A percentile compares a stretch with the other conserved stretches of the same genome.
phyloP scores from a whole-genome alignment of 257 asterid species.

The Nicotiana benthamiana region DNA sequence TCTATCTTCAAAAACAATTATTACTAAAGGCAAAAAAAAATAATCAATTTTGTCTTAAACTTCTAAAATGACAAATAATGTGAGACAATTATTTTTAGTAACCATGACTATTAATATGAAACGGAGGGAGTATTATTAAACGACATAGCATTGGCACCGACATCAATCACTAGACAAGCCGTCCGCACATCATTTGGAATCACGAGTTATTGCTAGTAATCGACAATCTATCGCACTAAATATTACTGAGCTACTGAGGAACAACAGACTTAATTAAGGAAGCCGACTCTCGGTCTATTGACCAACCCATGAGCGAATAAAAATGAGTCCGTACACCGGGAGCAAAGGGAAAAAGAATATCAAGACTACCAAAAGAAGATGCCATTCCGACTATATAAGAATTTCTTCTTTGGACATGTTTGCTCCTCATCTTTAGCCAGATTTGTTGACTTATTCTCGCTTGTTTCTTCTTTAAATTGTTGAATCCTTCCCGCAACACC shows the following conservation, averaged over 20 bases:
- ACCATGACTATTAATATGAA: too few relatives aligned
- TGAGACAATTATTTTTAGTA: too few relatives aligned
- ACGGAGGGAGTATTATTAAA: too few relatives aligned
- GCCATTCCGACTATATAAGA: neutral
- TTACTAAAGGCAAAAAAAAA: too few relatives aligned
- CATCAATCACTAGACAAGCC: too few relatives aligned
- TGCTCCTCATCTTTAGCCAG: neutral
- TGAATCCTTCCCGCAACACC: conserved; percentile 15
- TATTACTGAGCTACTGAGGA: neutral
- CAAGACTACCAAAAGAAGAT: neutral
- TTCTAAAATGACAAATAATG: too few relatives aligned
- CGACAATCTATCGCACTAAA: neutral
- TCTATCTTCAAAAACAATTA: too few relatives aligned
- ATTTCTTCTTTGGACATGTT: neutral
- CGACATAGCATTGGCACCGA: too few relatives aligned
- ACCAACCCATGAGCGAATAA: too few relatives aligned
- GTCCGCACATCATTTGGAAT: neutral
- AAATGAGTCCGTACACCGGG: too few relatives aligned
- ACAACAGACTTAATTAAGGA: too few relatives aligned
- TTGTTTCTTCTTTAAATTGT: neutral
- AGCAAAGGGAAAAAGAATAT: neutral
- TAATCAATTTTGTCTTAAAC: too few relatives aligned
- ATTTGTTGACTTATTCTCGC: neutral
- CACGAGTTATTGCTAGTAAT: neutral
- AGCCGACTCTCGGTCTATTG: neutral